phyloP scores from a whole-genome alignment of 768 basidiomycete genomes.

The Suillus cothurnatus region DNA sequence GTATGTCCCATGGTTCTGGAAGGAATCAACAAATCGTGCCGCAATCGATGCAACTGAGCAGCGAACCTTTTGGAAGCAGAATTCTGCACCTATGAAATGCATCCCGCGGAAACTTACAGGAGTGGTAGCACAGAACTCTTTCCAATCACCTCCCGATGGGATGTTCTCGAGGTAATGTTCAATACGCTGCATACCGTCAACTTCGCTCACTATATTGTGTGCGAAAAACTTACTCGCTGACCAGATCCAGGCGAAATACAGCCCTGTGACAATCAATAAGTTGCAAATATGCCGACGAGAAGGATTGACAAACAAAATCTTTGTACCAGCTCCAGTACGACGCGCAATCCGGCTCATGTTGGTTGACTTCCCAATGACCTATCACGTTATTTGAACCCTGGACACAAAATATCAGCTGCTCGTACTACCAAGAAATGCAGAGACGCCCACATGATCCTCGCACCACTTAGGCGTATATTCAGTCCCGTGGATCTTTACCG shows the following conservation, averaged over 20 bases:
- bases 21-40: neutral
- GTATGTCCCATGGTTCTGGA: constrained; percentile 22
- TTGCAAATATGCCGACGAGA: neutral
- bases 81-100: constrained; percentile 25
- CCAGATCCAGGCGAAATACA: constrained; percentile 4
- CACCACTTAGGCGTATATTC: constrained; percentile 21
- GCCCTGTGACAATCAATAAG: constrained; percentile 3
- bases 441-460: constrained; percentile 22
- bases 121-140: constrained; percentile 36
- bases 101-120: constrained; percentile 27
- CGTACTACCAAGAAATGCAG: neutral
- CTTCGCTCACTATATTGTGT: neutral
- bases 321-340: constrained; percentile 29
- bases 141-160: constrained; percentile 31
- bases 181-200: constrained; percentile 22
- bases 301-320: constrained; percentile 13
- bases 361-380: constrained; percentile 31
- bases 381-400: constrained; percentile 20
- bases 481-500: constrained; percentile 27
- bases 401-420: neutral
- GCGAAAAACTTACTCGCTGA: constrained; percentile 5
- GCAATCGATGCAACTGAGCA: neutral
- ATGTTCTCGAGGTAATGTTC: constrained; percentile 33
- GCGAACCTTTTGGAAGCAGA: constrained; percentile 27
- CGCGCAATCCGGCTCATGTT: constrained; percentile 29